phyloP scores from a whole-genome alignment of 2,329 filamentous ascomycete species.

The Davidsoniella neocaledoniae region DNA sequence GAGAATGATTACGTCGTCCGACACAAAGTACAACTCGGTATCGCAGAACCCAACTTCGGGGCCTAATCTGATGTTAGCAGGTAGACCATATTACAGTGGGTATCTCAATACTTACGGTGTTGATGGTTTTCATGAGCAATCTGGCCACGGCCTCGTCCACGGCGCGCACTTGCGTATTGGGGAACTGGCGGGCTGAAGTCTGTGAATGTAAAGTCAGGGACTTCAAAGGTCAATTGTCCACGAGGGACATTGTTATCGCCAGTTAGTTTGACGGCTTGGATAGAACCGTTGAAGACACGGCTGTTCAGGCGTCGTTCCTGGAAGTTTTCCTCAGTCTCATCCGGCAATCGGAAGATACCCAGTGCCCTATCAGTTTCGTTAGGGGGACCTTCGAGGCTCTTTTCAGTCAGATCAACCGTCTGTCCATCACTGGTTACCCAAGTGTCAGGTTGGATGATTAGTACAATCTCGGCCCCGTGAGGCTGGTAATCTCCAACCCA shows the following conservation, averaged over 20 bases:
- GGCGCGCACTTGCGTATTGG: constrained; percentile 54
- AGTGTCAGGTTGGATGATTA: constrained; percentile 51
- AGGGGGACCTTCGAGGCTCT: constrained; percentile 11
- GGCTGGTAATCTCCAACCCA: constrained; percentile 83
- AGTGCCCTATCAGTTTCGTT: too few relatives aligned
- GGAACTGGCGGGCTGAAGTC: constrained; percentile 51
- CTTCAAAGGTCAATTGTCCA: constrained; percentile 68
- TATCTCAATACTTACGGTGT: too few relatives aligned
- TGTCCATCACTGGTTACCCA: too few relatives aligned
- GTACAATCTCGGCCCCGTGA: constrained; percentile 77
- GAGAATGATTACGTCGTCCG: too few relatives aligned
- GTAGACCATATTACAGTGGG: too few relatives aligned
- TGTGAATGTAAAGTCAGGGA: constrained; percentile 53
- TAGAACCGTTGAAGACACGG: constrained; percentile 42
- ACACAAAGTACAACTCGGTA: too few relatives aligned
- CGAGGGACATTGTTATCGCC: constrained; percentile 81
- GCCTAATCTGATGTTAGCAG: too few relatives aligned
- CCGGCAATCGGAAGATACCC: too few relatives aligned
- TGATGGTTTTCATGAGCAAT: constrained; percentile 36
- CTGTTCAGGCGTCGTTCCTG: constrained; percentile 27
- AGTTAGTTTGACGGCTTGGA: constrained; percentile 81
- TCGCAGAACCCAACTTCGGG: too few relatives aligned
- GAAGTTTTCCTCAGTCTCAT: constrained; percentile 31
- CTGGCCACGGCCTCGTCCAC: constrained; percentile 62
- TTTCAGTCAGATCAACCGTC: constrained; percentile 16